These are phyloP conservation scores for Yamadazyma atlantica DNA, from an alignment of 1,139 yeast genomes.

Conservation along the genomic window DNA sequence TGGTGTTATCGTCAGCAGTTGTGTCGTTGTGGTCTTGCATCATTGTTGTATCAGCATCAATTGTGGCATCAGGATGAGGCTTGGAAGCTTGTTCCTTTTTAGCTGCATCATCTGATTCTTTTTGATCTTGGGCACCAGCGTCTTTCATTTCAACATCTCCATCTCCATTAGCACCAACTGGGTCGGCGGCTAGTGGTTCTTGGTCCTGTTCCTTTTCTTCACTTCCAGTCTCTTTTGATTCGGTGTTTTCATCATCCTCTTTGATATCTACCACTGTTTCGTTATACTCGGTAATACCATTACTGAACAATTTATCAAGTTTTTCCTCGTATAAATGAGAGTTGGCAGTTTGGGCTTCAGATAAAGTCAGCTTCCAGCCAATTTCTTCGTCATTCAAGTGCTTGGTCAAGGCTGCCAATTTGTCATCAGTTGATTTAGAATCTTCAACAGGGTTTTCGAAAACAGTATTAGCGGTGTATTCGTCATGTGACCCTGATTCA, in stretches of 20 bases:
- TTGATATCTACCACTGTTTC: constrained; percentile 14
- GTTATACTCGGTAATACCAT: constrained; percentile 34
- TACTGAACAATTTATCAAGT: constrained; percentile 26
- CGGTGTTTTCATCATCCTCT: constrained; percentile 9
- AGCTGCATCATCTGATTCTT: constrained; percentile 3
- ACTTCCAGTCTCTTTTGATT: background rate
- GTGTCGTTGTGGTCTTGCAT: constrained; percentile 47
- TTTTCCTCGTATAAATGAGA: constrained; percentile 22
- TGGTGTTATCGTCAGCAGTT: constrained; percentile 42
- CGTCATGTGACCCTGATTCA: constrained; percentile 80
- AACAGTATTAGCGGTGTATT: constrained; percentile 61
- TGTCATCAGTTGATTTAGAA: constrained; percentile 22
- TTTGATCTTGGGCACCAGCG: constrained; percentile 6
- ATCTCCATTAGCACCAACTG: background rate
- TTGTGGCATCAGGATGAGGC: constrained; percentile 25
- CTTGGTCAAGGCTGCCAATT: constrained; percentile 24
- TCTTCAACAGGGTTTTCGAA: constrained; percentile 36
- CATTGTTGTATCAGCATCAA: constrained; percentile 41
- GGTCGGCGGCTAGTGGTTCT: background rate
- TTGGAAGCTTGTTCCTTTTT: constrained; percentile 5
- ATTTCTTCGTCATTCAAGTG: constrained; percentile 33
- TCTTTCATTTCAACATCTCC: constrained; percentile 11
- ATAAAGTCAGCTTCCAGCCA: constrained; percentile 40
- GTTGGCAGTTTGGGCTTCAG: constrained; percentile 22
- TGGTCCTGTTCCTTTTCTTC: background rate